Percentiles rank a stretch among this genome's conserved stretches.
Evolutionary conservation across 805 yeast species (phyloP).

Genomic region (Saccharomycopsis oosterbeekiorum): DNA sequence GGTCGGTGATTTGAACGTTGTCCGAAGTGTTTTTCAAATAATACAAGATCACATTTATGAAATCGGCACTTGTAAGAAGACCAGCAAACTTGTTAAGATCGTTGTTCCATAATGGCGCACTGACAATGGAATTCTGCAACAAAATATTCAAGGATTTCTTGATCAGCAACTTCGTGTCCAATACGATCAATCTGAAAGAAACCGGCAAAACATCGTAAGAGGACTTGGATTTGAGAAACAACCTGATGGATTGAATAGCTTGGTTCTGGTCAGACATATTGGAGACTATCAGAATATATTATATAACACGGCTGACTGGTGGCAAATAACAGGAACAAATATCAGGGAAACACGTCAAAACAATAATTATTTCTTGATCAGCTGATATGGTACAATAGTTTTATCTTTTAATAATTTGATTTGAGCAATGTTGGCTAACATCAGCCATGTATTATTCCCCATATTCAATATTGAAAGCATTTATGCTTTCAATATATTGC

Average conservation of each 20-base stretch:
- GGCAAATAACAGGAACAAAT: background rate
- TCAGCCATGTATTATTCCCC: no score
- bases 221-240: constrained; percentile 79
- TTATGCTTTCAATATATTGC: background rate
- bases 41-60: constrained; percentile 89
- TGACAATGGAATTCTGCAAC: constrained; percentile 86
- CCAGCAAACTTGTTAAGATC: constrained; percentile 89
- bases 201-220: constrained; percentile 97
- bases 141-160: constrained; percentile 85
- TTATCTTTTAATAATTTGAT: no score
- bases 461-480: background rate
- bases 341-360: background rate
- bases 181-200: constrained; percentile 81
- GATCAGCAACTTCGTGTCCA: constrained; percentile 83
- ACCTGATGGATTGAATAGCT: constrained; percentile 76
- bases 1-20: constrained; percentile 78
- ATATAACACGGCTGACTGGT: no score
- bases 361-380: no score
- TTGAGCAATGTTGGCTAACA: no score
- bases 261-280: constrained; percentile 43
- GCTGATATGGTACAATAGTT: no score
- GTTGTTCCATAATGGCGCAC: constrained; percentile 96
- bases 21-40: constrained; percentile 78
- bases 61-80: constrained; percentile 81
- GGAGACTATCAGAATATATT: background rate